Conservation (phyloP, 1,284 basidiomycete genomes). For the Cryptococcus wingfieldii region DNA sequence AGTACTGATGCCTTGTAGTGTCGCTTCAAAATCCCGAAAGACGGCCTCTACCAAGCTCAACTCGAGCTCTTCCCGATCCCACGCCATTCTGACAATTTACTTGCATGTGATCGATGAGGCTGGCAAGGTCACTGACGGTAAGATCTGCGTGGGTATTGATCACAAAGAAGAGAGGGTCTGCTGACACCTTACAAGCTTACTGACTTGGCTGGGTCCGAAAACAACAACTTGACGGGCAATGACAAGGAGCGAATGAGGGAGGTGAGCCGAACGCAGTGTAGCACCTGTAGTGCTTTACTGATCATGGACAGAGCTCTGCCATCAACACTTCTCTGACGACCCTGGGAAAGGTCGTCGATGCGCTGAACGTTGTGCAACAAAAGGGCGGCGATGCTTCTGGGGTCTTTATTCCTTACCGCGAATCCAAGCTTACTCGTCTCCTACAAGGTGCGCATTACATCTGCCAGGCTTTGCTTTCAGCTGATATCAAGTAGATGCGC, state of each 20-base stretch:
- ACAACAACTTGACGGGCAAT: constrained; percentile 81
- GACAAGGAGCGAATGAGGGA: constrained; percentile 66
- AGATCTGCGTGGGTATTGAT: constrained; percentile 56
- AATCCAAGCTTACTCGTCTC: constrained; percentile 74
- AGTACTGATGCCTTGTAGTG: constrained; percentile 42
- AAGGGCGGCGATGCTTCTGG: constrained; percentile 20
- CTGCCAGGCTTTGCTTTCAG: background rate
- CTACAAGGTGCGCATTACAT: constrained; percentile 57
- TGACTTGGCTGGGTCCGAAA: constrained; percentile 80
- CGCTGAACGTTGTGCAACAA: constrained; percentile 63
- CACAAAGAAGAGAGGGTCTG: background rate
- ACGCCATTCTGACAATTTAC: constrained; percentile 71
- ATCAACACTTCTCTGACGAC: constrained; percentile 81
- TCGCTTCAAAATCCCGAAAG: constrained; percentile 67
- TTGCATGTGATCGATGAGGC: constrained; percentile 53
- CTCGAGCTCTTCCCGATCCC: constrained; percentile 70
- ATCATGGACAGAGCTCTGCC: constrained; percentile 60
- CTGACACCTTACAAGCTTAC: constrained; percentile 52
- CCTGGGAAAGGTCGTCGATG: constrained; percentile 75
- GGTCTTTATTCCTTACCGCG: constrained; percentile 60
- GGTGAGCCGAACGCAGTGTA: constrained; percentile 12
- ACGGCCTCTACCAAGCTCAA: constrained; percentile 78
- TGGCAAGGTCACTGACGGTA: constrained; percentile 58
- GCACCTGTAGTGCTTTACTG: background rate
- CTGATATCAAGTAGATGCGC: constrained; percentile 52